Evolutionary conservation across 345 rosid species (phyloP).

Genomic region (Ricinus communis): DNA sequence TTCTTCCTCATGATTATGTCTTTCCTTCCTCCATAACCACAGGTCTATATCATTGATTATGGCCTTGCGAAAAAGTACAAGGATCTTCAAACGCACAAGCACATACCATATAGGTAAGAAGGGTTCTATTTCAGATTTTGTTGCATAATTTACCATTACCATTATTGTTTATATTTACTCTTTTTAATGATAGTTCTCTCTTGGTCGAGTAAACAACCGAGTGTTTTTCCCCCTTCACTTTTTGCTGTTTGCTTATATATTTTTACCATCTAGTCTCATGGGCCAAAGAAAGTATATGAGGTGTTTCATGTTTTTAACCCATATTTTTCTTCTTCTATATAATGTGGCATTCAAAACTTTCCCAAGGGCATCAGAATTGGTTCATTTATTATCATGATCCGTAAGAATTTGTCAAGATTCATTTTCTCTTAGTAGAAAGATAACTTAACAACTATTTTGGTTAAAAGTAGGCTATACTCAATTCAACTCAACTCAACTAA

Average conservation of each 20-base stretch:
- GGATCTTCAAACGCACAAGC: slow-evolving; percentile 39
- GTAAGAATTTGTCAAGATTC: background rate
- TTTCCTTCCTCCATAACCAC: background rate
- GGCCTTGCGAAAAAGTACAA: slow-evolving; percentile 38
- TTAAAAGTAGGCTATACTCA: too few relatives aligned
- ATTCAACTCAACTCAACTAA: too few relatives aligned
- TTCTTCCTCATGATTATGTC: background rate
- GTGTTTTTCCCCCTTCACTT: background rate
- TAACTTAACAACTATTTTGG: background rate
- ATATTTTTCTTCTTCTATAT: background rate
- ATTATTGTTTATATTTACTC: too few relatives aligned
- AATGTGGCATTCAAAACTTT: background rate
- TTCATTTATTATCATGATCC: too few relatives aligned
- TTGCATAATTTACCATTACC: too few relatives aligned
- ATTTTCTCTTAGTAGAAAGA: background rate
- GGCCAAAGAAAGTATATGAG: background rate
- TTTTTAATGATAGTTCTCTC: background rate
- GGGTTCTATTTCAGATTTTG: background rate
- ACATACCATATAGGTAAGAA: slow-evolving; percentile 34
- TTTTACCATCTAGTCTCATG: background rate
- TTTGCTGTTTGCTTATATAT: background rate
- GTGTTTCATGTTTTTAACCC: background rate
- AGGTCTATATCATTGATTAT: slow-evolving; percentile 38
- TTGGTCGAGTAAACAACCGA: too few relatives aligned
- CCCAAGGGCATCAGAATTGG: background rate